Base-by-base conservation (phyloP, 257 asterid species). In the Solanum microdontum region DNA sequence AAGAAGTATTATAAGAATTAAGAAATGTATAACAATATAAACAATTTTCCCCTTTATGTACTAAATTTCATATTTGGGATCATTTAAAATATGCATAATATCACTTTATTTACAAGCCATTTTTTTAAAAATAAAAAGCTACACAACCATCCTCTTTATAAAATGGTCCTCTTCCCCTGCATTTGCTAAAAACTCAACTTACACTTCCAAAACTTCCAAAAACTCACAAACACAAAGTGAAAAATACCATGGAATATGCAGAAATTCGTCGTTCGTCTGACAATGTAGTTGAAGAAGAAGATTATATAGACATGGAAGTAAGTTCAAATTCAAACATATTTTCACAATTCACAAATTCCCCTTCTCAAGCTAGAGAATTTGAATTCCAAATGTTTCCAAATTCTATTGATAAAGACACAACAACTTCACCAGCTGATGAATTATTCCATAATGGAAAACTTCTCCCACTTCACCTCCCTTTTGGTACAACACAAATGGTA, bases 401-500 rank as follows among this genome's bases (percentile, higher is more conserved):
- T 92, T 92, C 94, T 28, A 92, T 93, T 34, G 94, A 92, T 39
- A 90, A 88, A 48, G 96, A 89, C 85, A 87, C 94, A 84, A 89
- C 96, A 4, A 93, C 96, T 15, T 93, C 98, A 6, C 95, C 98
- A 0, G 99, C 99, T 1, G 99, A 96, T 84, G 96, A 96, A 76
- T 95, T 96, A 88, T 96, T 96, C 93, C 93, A 93, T 93, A 96
- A 93, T 91, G 99, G 99, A 1, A 94, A 94, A 60, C 98, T 96
- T 90, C 99, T 96, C 72, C 99, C 99, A 24, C 99, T 96, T 86
- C 99, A 94, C 87, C 96, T 94, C 90, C 98, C 96, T 2, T 97
- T 98, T 14, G 94, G 98, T 40, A 90, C 94, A 84, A 90, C 94
- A 87, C 93, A 95, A 87, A 94, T 96, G 96, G 94, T 94, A 28